Percentiles rank a stretch among this genome's conserved stretches.
Conservation (phyloP, 2,329 filamentous ascomycete genomes). For the Neocatenulostroma microsporum region DNA sequence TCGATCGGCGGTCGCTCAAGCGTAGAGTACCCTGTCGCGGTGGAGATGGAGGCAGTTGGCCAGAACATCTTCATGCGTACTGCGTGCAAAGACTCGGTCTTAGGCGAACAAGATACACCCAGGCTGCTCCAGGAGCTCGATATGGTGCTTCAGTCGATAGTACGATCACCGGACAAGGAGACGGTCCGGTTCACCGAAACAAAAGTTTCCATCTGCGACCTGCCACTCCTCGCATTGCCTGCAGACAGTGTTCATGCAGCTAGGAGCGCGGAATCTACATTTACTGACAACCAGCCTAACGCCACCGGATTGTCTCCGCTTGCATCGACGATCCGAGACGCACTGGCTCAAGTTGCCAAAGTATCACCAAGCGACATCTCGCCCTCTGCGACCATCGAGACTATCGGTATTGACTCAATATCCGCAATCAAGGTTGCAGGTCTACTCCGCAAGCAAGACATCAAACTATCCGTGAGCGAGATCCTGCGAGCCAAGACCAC, state of each 20-base stretch:
- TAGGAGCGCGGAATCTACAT: too few relatives aligned
- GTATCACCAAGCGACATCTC: slow-evolving; percentile 52
- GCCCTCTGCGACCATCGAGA: slow-evolving; percentile 61
- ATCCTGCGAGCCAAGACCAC: slow-evolving; percentile 62
- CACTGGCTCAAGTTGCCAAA: slow-evolving; percentile 52
- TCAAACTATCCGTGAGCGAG: slow-evolving; percentile 61
- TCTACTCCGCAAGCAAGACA: slow-evolving; percentile 55
- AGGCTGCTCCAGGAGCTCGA: slow-evolving; percentile 55
- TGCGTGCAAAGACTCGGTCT: slow-evolving; percentile 56
- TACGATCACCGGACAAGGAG: slow-evolving; percentile 42
- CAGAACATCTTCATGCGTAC: slow-evolving; percentile 59
- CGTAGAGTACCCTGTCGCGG: slow-evolving; percentile 73
- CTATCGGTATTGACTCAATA: slow-evolving; percentile 85
- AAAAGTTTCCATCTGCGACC: slow-evolving; percentile 57
- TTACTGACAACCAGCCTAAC: background rate
- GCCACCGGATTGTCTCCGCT: slow-evolving; percentile 1
- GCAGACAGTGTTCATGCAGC: too few relatives aligned
- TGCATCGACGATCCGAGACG: slow-evolving; percentile 39
- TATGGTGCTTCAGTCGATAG: slow-evolving; percentile 48
- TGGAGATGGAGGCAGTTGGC: slow-evolving; percentile 63
- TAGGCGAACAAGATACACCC: slow-evolving; percentile 41
- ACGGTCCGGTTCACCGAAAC: slow-evolving; percentile 48
- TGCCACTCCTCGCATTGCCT: slow-evolving; percentile 39
- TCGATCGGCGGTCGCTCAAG: slow-evolving; percentile 58
- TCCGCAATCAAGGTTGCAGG: slow-evolving; percentile 77